A percentile compares a stretch with the other conserved stretches of the same genome.
Conservation (phyloP, 1,139 yeast species). For the Yamadazyma atmosphaerica region DNA sequence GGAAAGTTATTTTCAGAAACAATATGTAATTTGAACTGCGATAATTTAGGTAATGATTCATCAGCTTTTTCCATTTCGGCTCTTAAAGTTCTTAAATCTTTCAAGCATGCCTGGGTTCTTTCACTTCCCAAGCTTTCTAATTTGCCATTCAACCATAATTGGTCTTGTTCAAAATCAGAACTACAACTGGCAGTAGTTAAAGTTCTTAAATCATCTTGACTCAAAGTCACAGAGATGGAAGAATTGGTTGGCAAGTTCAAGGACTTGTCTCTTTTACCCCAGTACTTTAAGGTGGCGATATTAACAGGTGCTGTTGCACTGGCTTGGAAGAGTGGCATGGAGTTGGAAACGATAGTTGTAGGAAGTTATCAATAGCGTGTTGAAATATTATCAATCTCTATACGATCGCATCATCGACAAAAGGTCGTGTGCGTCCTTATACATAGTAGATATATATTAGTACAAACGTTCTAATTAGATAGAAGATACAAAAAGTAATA, state of each 20-base stretch:
- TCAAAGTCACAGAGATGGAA: conserved; percentile 89
- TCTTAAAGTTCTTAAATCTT: conserved; percentile 72
- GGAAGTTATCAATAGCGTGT: background rate
- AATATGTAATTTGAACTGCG: conserved; percentile 69
- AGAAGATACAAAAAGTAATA: background rate
- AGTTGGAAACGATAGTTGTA: too few species aligned
- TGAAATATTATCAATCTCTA: background rate
- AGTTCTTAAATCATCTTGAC: conserved; percentile 88
- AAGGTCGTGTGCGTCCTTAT: background rate
- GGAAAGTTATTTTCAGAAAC: conserved; percentile 97
- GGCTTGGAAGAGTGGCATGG: conserved; percentile 61
- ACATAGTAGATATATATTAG: conserved; percentile 1
- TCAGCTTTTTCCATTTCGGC: conserved; percentile 51
- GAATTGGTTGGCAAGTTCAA: conserved; percentile 94
- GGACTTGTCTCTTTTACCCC: conserved; percentile 94
- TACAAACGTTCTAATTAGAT: conserved; percentile 2
- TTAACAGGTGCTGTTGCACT: conserved; percentile 96
- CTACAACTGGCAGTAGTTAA: conserved; percentile 84
- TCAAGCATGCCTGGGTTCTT: conserved; percentile 78
- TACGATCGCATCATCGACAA: conserved; percentile 1
- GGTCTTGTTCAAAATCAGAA: conserved; percentile 57
- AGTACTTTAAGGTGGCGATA: conserved; percentile 94
- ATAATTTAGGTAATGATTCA: conserved; percentile 55
- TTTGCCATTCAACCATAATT: conserved; percentile 79
- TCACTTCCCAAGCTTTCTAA: conserved; percentile 64